These are phyloP conservation scores for Gossypium sturtianum DNA, from an alignment of 345 rosid genomes.

Conservation along the genomic window DNA sequence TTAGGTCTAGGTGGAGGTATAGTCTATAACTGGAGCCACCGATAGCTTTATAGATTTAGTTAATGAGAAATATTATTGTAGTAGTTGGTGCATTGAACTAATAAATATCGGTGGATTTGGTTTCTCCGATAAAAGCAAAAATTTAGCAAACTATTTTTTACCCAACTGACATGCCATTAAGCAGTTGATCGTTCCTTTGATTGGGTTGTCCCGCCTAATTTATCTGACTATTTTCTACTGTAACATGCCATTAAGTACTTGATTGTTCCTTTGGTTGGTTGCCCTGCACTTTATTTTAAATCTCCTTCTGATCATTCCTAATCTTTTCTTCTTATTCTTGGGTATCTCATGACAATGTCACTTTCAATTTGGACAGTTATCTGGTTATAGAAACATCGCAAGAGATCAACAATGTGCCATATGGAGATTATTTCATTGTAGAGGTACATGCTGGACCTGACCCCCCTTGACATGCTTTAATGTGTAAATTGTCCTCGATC, in stretches of 20 bases:
- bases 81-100: background rate
- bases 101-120: background rate
- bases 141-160: background rate
- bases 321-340: background rate
- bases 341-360: conserved; percentile 13
- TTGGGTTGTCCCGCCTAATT: too few relatives aligned
- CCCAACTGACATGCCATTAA: background rate
- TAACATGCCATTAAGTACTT: too few relatives aligned
- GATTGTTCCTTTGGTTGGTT: background rate
- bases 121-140: background rate
- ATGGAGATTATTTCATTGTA: conserved; percentile 81
- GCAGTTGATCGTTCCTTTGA: background rate
- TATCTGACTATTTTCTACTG: too few relatives aligned
- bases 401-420: conserved; percentile 77
- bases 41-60: background rate
- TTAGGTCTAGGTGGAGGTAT: background rate
- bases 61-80: background rate
- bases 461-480: background rate
- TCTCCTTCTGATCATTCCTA: background rate
- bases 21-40: background rate
- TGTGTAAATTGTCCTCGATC: background rate
- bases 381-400: conserved; percentile 81
- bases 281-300: background rate
- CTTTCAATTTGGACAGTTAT: conserved; percentile 46
- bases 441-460: conserved; percentile 52